Base-by-base conservation (phyloP, 75 land plant species). In the Azolla pinnata region DNA sequence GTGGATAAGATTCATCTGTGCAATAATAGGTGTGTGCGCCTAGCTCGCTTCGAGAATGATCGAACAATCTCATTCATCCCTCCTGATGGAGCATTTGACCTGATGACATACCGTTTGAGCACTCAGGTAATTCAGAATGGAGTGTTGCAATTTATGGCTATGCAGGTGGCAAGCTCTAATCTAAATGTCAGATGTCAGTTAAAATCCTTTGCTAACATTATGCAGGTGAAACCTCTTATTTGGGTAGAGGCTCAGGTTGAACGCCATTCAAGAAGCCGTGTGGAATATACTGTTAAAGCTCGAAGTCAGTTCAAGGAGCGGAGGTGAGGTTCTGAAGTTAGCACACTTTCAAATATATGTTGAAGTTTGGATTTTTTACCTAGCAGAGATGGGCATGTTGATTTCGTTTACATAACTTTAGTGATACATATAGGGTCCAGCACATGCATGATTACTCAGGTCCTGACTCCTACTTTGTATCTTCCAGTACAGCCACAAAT, bases 241-340 rank as follows among this genome's bases (percentile, higher is more conserved):
- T 87, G 96, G 96, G 87, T 90, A 51, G 96, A 90, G 63, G 91
- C 87, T 65, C 96, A 90, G 71, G 85, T 90, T 44, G 96, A 87
- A 61, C 72, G 64, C 31, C 96, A 90, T 71, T 90, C 96, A 55
- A 80, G 84, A 67, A 87, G 96, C 57, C 84, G 96, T 44, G 79
- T 90, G 50, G 96, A 90, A 69, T 74, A 83, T 28, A 77, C 70
- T 73, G 91, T 90, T 38, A 90, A 87, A 66, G 92, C 96, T 19
- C 66, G 96, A 48, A 90, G 92, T 60, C 92, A 90, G 67, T 90
- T 81, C 65, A 90, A 90, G 69, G 96, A 90, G 74, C 79, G 96
- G 7, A 90, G 96, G 92, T 87, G 70, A 28, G 48, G 33, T 46
- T 64, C 35, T 7, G 35, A 64, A n/a, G n/a, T n/a, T n/a, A n/a